Base-by-base conservation (phyloP, 805 yeast genomes). In the Hanseniaspora guilliermondii region DNA sequence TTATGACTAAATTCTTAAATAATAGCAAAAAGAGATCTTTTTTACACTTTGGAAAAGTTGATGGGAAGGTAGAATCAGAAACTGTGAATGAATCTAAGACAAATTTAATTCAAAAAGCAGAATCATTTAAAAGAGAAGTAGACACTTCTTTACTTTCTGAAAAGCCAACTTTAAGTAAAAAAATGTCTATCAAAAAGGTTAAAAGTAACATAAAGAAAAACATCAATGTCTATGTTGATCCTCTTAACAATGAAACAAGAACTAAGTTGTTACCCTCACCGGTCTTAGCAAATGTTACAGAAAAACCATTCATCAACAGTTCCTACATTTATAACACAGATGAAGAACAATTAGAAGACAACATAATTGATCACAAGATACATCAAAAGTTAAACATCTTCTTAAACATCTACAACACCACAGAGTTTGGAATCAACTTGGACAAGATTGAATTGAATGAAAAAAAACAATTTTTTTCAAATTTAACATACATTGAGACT, bases 361-460 rank as follows among this genome's bases (percentile, higher is more conserved):
- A 49, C 14, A 19, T 49, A 7, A 16, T 49, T 33, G 53, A 49
- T 32, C 47, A 49, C 11, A 49, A 49, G 19, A 49, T 49, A 11
- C 39, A 32, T 9, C 32, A 49, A 24, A 49, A 40, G 33, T 7
- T 49, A 6, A 32, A 40, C 4, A 40, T 39, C 22, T 39, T 49
- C 9, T 16, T 49, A 9, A 32, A 49, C n/a, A 49, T 49, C n/a
- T 40, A 40, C 35, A 19, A 25, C 7, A 16, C 61, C 44, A 53
- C 60, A 11, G 58, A 62, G 38, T 64, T 60, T 48, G 60, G 61
- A 41, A 59, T 65, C 24, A 22, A 50, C 25, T 17, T 44, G 12
- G 19, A 35, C 6, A 12, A n/a, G 2, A 27, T 21, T 12, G 24
- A 19, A 8, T 57, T 65, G 3, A 27, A 48, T 11, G 46, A 56